Conservation (phyloP, 495 filamentous ascomycete genomes). For the Aspergillus nanangensis region DNA sequence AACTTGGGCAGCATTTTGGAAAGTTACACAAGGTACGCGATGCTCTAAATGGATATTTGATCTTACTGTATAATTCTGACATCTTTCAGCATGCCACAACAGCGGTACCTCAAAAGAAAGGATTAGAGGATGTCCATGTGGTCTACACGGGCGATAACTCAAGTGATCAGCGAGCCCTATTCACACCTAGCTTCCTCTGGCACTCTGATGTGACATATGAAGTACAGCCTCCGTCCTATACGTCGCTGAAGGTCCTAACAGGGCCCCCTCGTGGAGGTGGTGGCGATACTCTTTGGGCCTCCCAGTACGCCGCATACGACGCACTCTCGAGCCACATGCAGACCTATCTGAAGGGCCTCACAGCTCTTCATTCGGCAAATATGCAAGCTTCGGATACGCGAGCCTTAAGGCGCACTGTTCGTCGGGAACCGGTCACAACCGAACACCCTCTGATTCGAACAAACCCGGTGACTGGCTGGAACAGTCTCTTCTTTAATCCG, state of each 20-base stretch:
- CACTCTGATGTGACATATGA: constrained; percentile 70
- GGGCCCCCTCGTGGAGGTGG: constrained; percentile 65
- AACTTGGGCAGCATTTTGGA: constrained; percentile 63
- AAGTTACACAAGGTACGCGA: constrained; percentile 53
- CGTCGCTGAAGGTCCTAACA: constrained; percentile 62
- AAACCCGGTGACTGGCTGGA: constrained; percentile 72
- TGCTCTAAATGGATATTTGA: not conserved
- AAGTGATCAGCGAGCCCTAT: constrained; percentile 51
- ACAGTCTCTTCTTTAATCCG: constrained; percentile 71
- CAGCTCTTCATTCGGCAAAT: constrained; percentile 66
- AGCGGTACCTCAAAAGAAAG: constrained; percentile 50
- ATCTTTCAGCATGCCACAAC: constrained; percentile 47
- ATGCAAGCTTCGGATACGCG: constrained; percentile 64
- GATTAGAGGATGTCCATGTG: constrained; percentile 66
- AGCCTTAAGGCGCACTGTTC: constrained; percentile 56
- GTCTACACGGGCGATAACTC: constrained; percentile 62
- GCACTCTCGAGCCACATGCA: constrained; percentile 64
- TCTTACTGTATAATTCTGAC: constrained; percentile 4
- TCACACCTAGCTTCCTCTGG: constrained; percentile 53
- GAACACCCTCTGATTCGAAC: constrained; percentile 69
- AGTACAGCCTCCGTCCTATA: constrained; percentile 73
- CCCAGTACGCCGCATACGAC: constrained; percentile 70
- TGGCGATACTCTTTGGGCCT: constrained; percentile 73
- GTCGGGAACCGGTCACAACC: constrained; percentile 60
- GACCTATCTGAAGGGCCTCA: constrained; percentile 64